A percentile compares a stretch with the other conserved stretches of the same genome.
Conservation (phyloP, 257 asterid genomes). For the Avicennia marina region DNA sequence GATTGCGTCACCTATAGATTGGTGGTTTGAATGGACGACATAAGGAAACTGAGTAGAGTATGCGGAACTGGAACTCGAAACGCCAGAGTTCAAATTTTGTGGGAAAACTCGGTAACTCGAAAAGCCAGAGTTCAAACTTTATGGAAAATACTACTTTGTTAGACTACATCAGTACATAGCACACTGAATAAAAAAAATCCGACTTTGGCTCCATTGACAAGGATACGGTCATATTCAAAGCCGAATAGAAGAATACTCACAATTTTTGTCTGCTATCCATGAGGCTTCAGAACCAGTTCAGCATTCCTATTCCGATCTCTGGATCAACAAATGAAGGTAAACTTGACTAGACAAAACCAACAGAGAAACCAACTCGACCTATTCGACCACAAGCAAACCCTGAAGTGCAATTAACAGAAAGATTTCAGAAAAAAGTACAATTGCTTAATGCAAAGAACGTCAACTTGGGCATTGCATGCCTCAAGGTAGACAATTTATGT, state of each 20-base stretch:
- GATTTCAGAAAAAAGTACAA: background rate
- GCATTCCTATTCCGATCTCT: slow-evolving; percentile 16
- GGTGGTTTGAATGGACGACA: too few relatives aligned
- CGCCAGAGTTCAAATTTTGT: too few relatives aligned
- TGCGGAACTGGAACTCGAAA: too few relatives aligned
- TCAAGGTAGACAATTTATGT: background rate
- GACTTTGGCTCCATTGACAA: too few relatives aligned
- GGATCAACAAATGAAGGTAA: background rate
- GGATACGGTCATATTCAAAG: background rate
- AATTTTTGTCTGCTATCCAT: slow-evolving; percentile 42
- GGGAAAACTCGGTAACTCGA: too few relatives aligned
- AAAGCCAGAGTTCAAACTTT: too few relatives aligned
- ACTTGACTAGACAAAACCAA: background rate
- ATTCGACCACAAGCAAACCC: background rate
- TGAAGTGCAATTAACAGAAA: background rate
- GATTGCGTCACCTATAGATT: too few relatives aligned
- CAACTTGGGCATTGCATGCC: background rate
- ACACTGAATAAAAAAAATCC: too few relatives aligned
- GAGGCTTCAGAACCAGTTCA: slow-evolving; percentile 21
- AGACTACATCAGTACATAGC: too few relatives aligned
- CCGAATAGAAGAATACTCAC: slow-evolving; percentile 24
- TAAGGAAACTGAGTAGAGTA: too few relatives aligned
- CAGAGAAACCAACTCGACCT: background rate
- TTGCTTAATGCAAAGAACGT: background rate
- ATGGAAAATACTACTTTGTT: too few relatives aligned